phyloP scores from a whole-genome alignment of 768 basidiomycete species.

The Rhodotorula sphaerocarpa region DNA sequence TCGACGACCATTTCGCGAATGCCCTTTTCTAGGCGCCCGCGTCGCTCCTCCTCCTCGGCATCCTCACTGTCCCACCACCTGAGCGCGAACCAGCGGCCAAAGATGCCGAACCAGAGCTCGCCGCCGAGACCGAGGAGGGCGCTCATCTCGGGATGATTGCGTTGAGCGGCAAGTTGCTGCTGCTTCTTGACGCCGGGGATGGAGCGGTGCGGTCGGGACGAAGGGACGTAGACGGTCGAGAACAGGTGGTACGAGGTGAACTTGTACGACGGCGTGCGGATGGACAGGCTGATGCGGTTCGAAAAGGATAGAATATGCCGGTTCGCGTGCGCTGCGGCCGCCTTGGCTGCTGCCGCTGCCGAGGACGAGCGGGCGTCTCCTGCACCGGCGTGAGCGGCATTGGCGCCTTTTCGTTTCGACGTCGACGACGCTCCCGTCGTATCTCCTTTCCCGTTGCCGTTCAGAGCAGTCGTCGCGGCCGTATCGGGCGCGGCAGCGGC shows the following conservation, averaged over 20 bases:
- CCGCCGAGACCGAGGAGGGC: conserved; percentile 48
- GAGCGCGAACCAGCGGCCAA: conserved; percentile 72
- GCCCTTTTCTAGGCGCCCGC: conserved; percentile 18
- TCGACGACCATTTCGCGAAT: conserved; percentile 23
- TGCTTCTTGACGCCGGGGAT: background rate
- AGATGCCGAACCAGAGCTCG: conserved; percentile 82
- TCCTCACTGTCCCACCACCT: conserved; percentile 42
- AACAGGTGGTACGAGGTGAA: conserved; percentile 80
- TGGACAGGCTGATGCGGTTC: conserved; percentile 81
- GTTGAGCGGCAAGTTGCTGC: conserved; percentile 7
- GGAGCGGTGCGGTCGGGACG: conserved; percentile 15
- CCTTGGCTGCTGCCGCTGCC: no score
- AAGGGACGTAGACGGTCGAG: conserved; percentile 70
- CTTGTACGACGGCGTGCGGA: conserved; percentile 82
- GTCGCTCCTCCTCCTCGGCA: conserved; percentile 25
- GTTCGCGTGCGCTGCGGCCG: background rate
- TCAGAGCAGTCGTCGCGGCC: conserved; percentile 6
- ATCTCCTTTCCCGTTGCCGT: conserved; percentile 4
- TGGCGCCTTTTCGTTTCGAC: background rate
- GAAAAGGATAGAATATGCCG: conserved; percentile 57
- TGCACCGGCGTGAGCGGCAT: background rate
- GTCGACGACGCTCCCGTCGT: background rate
- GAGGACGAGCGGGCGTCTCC: no score
- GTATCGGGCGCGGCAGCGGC: conserved; percentile 11
- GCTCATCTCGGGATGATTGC: conserved; percentile 16